Evolutionary conservation across 2,329 filamentous ascomycete species (phyloP), one percentile per base, ranked within the genome.

Genomic region (Davidsoniella australis): DNA sequence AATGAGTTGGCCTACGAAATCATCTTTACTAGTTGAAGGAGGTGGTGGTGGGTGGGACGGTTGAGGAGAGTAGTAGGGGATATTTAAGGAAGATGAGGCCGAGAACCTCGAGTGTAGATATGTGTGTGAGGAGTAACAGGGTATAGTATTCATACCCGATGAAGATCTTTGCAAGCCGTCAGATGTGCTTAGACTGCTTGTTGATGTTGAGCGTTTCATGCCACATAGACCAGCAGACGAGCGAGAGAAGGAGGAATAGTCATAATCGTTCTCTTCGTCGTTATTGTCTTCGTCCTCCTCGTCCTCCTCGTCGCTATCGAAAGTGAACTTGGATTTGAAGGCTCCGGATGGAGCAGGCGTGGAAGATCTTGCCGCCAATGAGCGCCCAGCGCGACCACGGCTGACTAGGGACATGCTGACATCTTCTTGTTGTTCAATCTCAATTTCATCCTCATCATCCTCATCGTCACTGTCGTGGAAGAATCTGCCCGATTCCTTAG

Each of bases 101-200:
- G 48, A 44, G 23, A 42, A 33, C 29, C 26, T 33, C 12, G 29
- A 33, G 29, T 33, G 36, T 41, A 41, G 48, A 42, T 63, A 71
- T 60, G 63, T 68, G 55, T 86, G 83, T 53, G 78, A 78, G 57
- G 87, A 82, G 57, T 87, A 83, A 57, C 80, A 82, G 6, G 86
- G 85, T 82, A 93, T 88, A 42, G 41, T 24, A 47, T 47, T 82
- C 85, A 94, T 93, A 56, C 86, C 87, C 38, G 85, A 91, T 46
- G 78, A 71, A 17, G 85, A 93, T 56, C 87, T 74, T 54, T 81
- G 78, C 69, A 93, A 80, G 47, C 80, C 79, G 16, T 64, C 67
- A 41, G 71, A 66, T 52, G 75, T 71, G n/a, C 60, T 62, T n/a
- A 75, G 62, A 53, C 66, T 71, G 58, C 62, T 62, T 39, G 68